Evolutionary conservation across 73 alveolate species (phyloP).

Genomic region (Paramecium pentaurelia): DNA sequence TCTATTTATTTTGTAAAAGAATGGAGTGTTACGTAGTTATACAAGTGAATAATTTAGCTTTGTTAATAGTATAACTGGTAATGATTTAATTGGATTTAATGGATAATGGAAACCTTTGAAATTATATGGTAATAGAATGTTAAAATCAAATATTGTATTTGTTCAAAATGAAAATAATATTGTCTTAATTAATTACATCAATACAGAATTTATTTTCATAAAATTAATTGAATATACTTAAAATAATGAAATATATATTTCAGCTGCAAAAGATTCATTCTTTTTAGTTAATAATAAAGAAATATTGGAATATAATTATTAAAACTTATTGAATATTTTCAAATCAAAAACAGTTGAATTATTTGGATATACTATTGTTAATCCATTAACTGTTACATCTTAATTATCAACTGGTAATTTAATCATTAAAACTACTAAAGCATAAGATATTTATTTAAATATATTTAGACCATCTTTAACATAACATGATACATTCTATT

Average conservation of each 20-base stretch:
- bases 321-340: neutral
- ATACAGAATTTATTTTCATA: neutral
- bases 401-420: conserved; percentile 3
- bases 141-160: neutral
- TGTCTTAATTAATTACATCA: neutral
- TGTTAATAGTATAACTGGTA: neutral
- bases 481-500: neutral
- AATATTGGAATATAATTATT: neutral
- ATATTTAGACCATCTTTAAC: neutral
- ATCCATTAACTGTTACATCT: neutral
- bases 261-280: neutral
- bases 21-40: neutral
- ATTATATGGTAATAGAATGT: neutral
- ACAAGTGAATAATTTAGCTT: neutral
- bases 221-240: neutral
- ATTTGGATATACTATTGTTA: neutral
- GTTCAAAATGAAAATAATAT: neutral
- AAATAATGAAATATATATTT: neutral
- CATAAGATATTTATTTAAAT: neutral
- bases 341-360: neutral
- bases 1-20: neutral
- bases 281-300: neutral
- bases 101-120: neutral
- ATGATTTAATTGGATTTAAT: neutral
- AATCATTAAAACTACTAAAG: neutral